Evolutionary conservation across 805 yeast genomes (phyloP), one percentile per base, ranked within the genome.

Genomic region (Sugiyamaella americana): DNA sequence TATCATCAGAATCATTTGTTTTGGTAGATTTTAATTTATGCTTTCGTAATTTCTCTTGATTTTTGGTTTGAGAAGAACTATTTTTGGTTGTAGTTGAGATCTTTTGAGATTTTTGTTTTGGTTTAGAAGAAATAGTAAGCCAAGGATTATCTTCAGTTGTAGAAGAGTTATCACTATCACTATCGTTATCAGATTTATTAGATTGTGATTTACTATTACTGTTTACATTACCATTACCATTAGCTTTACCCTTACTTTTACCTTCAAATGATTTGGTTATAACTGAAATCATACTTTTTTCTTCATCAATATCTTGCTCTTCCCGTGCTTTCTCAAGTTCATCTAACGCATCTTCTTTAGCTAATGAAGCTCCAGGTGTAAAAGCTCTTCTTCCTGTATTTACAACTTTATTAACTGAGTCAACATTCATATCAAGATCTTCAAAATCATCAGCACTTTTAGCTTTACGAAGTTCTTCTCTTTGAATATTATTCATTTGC

Each of bases 321-420:
- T 58, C 57, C 16, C 59, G 66, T 1, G 64, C 65, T 13, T 41
- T 49, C 18, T 54, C 57, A 26, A 52, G 40, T 20, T 51, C 58
- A 10, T 54, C 59, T 4, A 42, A 42, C 4, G 48, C 52, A 8
- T 45, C 57, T 10, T 47, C 46, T 35, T 69, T 66, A 34, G 68
- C 60, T n/a, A 66, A 65, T 8, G 68, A 60, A 2, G 79, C 75
- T 10, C 71, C 68, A 3, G 95, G 93, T 2, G 89, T 78, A 59
- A 86, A 88, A 11, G 79, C 70, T 64, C 95, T 74, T 68, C 96
- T 79, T 36, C 98, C 98, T 51, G 74, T 73, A 60, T 87, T 87
- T 32, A 34, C 53, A 51, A 39, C 72, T 65, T 54, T 78, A 79
- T 18, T 79, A 68, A 42, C 62, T 62, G 29, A 60, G 67, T 4